Evolutionary conservation across 1,284 basidiomycete species (phyloP).

Genomic region (Pyrrhoderma noxium): DNA sequence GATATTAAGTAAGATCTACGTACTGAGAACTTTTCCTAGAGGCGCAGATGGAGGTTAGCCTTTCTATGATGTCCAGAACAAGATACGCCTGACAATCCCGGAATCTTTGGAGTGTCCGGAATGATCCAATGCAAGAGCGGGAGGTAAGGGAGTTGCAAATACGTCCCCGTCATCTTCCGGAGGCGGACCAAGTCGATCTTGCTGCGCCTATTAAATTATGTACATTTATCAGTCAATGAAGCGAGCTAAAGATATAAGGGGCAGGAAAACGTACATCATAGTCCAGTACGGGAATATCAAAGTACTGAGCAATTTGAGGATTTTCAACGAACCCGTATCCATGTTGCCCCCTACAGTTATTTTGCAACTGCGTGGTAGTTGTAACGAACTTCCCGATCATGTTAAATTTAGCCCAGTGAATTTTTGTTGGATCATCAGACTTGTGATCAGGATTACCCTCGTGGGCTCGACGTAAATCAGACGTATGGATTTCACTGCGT

Average conservation of each 20-base stretch:
- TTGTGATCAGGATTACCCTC: conserved; percentile 67
- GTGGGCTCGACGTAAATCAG: conserved; percentile 70
- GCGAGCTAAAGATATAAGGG: not conserved
- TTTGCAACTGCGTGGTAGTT: conserved; percentile 61
- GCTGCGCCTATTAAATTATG: conserved; percentile 10
- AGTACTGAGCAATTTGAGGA: conserved; percentile 41
- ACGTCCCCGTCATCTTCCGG: conserved; percentile 12
- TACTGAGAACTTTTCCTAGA: not conserved
- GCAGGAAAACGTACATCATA: conserved; percentile 42
- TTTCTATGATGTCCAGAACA: conserved; percentile 14
- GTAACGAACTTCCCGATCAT: conserved; percentile 76
- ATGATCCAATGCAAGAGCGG: conserved; percentile 6
- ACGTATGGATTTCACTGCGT: conserved; percentile 73
- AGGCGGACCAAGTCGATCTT: conserved; percentile 14
- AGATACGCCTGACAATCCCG: conserved; percentile 13
- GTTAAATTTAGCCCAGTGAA: conserved; percentile 83
- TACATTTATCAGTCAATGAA: not conserved
- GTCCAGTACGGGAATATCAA: conserved; percentile 50
- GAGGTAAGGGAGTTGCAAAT: conserved; percentile 8
- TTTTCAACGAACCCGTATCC: conserved; percentile 55
- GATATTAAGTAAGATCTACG: not conserved
- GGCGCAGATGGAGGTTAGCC: not conserved
- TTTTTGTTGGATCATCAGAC: conserved; percentile 49
- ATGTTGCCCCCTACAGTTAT: conserved; percentile 52
- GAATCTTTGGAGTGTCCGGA: conserved; percentile 7